Evolutionary conservation across 768 basidiomycete genomes (phyloP).

Genomic region (Gyrodon lividus): DNA sequence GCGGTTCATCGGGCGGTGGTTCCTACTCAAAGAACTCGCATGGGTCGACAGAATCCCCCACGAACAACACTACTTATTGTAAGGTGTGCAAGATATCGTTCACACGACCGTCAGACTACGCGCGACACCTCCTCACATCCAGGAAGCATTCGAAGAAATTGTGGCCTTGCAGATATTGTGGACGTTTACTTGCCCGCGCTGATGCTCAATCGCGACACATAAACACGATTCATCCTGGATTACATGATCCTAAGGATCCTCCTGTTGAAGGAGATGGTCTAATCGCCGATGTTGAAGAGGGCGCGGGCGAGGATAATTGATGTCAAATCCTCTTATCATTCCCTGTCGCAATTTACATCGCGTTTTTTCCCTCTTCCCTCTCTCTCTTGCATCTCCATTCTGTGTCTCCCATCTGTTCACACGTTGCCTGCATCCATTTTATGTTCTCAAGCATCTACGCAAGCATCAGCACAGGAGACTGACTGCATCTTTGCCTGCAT

Average conservation of each 20-base stretch:
- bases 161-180: constrained; percentile 24
- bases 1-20: neutral
- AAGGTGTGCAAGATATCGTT: constrained; percentile 16
- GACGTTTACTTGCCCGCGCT: constrained; percentile 20
- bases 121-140: constrained; percentile 23
- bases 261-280: too few relatives aligned
- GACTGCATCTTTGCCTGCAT: neutral
- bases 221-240: constrained; percentile 14
- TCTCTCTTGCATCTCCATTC: neutral
- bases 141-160: constrained; percentile 19
- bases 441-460: neutral
- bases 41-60: neutral
- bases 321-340: neutral
- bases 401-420: neutral
- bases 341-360: neutral
- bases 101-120: constrained; percentile 20
- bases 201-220: constrained; percentile 28
- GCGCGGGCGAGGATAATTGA: neutral
- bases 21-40: neutral
- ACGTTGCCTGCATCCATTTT: too few relatives aligned
- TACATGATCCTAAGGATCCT: too few relatives aligned
- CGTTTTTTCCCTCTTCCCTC: neutral
- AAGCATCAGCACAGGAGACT: neutral
- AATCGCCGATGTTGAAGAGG: too few relatives aligned
- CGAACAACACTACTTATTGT: constrained; percentile 7